These are phyloP conservation scores for Apiotrichum porosum DNA, from an alignment of 1,284 basidiomycete species.

Conservation along the genomic window DNA sequence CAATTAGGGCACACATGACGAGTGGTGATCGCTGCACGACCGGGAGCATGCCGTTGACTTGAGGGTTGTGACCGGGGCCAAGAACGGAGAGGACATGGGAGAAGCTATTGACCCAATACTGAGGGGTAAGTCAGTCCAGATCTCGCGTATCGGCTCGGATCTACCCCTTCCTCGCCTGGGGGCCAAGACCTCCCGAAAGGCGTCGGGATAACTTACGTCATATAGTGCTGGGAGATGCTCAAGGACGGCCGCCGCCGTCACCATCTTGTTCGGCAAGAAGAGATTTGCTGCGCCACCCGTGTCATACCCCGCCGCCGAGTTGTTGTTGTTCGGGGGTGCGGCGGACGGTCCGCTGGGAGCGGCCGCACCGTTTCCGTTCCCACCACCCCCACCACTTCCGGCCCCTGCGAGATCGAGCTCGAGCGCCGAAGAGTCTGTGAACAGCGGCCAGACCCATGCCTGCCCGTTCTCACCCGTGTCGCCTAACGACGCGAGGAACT, in stretches of 20 bases:
- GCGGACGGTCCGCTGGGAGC: not conserved
- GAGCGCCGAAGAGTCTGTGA: constrained; percentile 10
- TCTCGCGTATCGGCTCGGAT: too few species aligned
- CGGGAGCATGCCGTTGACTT: constrained; percentile 24
- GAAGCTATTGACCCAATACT: constrained; percentile 34
- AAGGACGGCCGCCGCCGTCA: constrained; percentile 16
- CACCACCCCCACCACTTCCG: not conserved
- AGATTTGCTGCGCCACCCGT: too few species aligned
- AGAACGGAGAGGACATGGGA: constrained; percentile 31
- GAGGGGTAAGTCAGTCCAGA: too few species aligned
- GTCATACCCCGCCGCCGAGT: not conserved
- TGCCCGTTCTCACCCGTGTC: constrained; percentile 9
- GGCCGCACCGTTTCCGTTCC: not conserved
- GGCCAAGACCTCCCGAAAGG: too few species aligned
- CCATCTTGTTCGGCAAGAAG: constrained; percentile 15
- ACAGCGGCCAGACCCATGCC: constrained; percentile 17
- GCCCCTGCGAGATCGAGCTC: constrained; percentile 12
- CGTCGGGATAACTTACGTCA: constrained; percentile 15
- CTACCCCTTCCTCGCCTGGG: too few species aligned
- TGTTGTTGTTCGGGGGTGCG: not conserved
- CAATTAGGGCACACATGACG: constrained; percentile 29
- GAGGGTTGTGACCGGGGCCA: constrained; percentile 24
- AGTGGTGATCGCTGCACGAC: constrained; percentile 26
- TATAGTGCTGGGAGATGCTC: constrained; percentile 18
- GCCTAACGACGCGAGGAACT: constrained; percentile 15